Conservation (phyloP, 139 green algal genomes). For the Chlorella sp. region DNA sequence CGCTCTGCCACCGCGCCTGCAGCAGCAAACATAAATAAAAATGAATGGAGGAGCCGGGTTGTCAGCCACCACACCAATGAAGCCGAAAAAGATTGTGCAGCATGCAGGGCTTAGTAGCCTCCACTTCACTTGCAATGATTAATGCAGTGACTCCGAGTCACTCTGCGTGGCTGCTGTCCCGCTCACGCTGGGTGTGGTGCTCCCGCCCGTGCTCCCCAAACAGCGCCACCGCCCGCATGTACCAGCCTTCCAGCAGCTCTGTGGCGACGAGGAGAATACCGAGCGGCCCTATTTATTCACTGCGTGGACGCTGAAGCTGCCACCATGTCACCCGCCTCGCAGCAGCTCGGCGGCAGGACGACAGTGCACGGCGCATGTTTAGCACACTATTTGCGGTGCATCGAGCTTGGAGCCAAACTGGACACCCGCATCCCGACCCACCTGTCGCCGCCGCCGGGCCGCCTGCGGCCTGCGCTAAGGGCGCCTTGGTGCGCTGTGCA, state of each 20-base stretch:
- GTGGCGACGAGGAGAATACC: not conserved
- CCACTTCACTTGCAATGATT: no score
- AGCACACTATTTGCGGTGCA: no score
- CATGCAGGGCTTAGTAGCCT: no score
- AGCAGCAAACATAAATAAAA: not conserved
- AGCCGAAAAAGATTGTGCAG: no score
- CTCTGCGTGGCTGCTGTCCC: no score
- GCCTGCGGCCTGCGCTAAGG: not conserved
- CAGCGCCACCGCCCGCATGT: conserved; percentile 22
- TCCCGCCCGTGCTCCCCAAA: conserved; percentile 25
- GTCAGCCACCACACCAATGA: no score
- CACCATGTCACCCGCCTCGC: not conserved
- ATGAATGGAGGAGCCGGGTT: not conserved
- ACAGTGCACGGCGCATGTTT: no score
- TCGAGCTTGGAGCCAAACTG: no score
- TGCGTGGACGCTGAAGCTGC: not conserved
- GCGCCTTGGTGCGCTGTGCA: not conserved
- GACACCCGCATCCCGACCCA: no score
- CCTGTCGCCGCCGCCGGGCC: not conserved
- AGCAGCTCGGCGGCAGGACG: no score
- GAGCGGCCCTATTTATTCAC: no score
- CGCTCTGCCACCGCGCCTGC: conserved; percentile 23
- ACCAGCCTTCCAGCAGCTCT: conserved; percentile 33
- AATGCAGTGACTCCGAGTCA: no score
- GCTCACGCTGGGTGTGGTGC: conserved; percentile 3